Base-by-base conservation (phyloP, 331 rosid genomes). In the Cydonia oblonga region DNA sequence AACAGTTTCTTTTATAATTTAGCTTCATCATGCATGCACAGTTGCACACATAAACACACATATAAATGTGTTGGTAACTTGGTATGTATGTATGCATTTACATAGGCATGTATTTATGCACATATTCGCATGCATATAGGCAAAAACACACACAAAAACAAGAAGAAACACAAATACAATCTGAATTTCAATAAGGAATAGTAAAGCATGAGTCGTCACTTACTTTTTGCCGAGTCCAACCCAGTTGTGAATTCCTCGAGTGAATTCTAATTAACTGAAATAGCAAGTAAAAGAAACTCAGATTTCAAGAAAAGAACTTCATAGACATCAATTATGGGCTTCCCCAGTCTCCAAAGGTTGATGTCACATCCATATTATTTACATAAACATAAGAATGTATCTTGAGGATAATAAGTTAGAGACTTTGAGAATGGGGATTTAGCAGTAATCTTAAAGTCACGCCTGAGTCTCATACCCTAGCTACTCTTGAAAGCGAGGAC, bases 171-270 rank as follows among this genome's bases (percentile, higher is more conserved):
- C n/a, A 57, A 8, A 33, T 23, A 38, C 38, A 70, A 8, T 67
- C 14, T 28, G 26, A 26, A 72, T 18, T 62, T 14, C 6, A 52
- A 57, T n/a, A 49, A 49, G 20, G 20, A 60, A 71, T 32, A 64
- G 72, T 64, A 71, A 44, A 73, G 40, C 57, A 54, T 25, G 58
- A 4, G 66, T 60, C 51, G 49, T 68, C 49, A 80, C 97, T 85
- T 84, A 93, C 98, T 79, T 93, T 93, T 80, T 90, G 98, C 32
- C 97, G 96, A 83, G 92, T 89, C 98, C 96, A 93, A 73, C 90
- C 90, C 71, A 66, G 74, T 75, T 81, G 87, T 59, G 76, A 75
- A 64, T 81, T 86, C 71, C 98, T 86, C 73, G 29, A 70, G 78
- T 90, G 96, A 81, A 93, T 84, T 79, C 97, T 87, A 51, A 78